Evolutionary conservation across 2,329 filamentous ascomycete genomes (phyloP), one percentile per base, ranked within the genome.

Genomic region (Phialophora chinensis): DNA sequence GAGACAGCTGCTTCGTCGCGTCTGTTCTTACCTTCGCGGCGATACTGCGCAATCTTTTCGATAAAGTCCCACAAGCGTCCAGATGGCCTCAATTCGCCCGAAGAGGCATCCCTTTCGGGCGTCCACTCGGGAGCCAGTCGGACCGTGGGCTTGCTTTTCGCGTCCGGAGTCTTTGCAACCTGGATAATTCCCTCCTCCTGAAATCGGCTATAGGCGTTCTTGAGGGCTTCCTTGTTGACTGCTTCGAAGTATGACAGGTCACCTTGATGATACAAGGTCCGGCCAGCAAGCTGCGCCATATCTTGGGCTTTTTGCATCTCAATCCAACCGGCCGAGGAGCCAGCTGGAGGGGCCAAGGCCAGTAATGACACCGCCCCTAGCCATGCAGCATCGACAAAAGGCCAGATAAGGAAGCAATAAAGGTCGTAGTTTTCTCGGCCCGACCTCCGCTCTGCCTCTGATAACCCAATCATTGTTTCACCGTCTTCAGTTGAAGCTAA

Each of bases 371-470:
- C 90, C 0, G 93, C 91, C 11, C 92, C 93, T 1, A 99, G 85
- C 95, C 95, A 99, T 60, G 87, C 90, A 0, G 93, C 91, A 78
- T 99, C 95, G 71, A 98, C 93, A 73, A 99, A 99, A 0, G 95
- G 95, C 95, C 95, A 99, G 69, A 99, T 92, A 23, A 99, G 81
- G 83, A 98, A 99, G 80, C 94, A 98, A 80, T 98, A 98, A 79
- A 99, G 99, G 76, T 99, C 95, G 74, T 91, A 99, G 74, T 97
- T 98, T 78, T 99, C 95, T 44, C 94, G 84, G 1, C 95, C 95
- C 6, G 86, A 88, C 33, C 85, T 83, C 20, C 93, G 86, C 77
- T 99, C 95, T 2, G 85, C 80, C 5, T 91, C 87, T 20, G 91
- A 90, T 7, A 99, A 83, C 4, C 92, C 92, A 44, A 97, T 82